phyloP scores from a whole-genome alignment of 306 rosid species.

The Fragaria nilgerrensis region DNA sequence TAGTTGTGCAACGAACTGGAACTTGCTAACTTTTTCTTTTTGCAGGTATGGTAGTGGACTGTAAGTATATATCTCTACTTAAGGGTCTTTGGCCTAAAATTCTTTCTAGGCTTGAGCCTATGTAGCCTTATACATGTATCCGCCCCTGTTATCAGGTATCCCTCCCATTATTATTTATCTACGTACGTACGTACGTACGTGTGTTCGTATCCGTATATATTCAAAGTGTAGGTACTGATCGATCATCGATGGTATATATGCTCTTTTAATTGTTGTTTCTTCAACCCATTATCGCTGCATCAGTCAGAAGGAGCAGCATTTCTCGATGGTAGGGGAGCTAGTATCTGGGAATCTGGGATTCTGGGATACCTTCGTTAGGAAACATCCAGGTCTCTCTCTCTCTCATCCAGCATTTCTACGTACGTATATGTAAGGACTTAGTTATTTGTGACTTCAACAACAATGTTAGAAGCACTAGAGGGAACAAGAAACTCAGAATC shows the following conservation, averaged over 20 bases:
- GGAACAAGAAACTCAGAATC: too few relatives aligned
- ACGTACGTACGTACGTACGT: not conserved
- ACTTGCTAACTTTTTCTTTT: too few relatives aligned
- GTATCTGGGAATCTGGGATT: conserved; percentile 33
- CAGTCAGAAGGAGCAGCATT: conserved; percentile 40
- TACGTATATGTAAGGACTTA: too few relatives aligned
- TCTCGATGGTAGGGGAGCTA: conserved; percentile 21
- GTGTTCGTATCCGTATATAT: not conserved
- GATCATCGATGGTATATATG: not conserved
- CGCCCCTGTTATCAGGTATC: conserved; percentile 10
- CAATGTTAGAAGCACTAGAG: too few relatives aligned
- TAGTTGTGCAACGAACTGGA: too few relatives aligned
- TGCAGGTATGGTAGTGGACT: too few relatives aligned
- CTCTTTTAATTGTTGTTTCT: not conserved
- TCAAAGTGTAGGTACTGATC: not conserved
- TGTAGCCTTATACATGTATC: too few relatives aligned
- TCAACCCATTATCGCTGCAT: not conserved
- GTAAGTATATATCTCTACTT: too few relatives aligned
- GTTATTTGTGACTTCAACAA: too few relatives aligned
- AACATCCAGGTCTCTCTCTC: conserved; percentile 21
- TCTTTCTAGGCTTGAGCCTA: too few relatives aligned
- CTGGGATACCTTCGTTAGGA: conserved; percentile 28
- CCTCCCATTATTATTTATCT: not conserved
- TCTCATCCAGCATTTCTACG: too few relatives aligned
- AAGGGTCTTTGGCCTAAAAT: too few relatives aligned